Evolutionary conservation across 2,329 filamentous ascomycete genomes (phyloP).

Genomic region (Sporothrix inflata): DNA sequence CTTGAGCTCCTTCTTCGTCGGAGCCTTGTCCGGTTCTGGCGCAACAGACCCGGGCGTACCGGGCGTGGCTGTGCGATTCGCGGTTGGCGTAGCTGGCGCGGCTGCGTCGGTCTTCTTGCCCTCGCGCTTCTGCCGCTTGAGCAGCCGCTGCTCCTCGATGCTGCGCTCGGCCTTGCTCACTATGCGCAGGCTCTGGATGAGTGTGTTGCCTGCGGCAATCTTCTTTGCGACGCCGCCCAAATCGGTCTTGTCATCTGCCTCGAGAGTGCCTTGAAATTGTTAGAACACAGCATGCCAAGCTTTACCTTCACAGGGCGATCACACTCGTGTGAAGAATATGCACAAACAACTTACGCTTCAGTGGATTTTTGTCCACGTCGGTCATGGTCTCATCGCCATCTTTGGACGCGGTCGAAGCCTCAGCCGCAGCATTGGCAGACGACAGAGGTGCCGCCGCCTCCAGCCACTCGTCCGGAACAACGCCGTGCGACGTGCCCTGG

Average conservation of each 20-base stretch:
- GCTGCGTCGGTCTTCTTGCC: conserved; percentile 58
- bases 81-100: conserved; percentile 53
- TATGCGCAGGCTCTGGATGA: conserved; percentile 57
- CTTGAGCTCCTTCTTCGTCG: conserved; percentile 84
- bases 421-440: not conserved
- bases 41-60: conserved; percentile 66
- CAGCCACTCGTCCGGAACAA: conserved; percentile 74
- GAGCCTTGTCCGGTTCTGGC: conserved; percentile 67
- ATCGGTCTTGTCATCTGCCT: conserved; percentile 45
- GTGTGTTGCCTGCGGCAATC: conserved; percentile 53
- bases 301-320: too few relatives aligned
- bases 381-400: conserved; percentile 42
- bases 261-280: conserved; percentile 44
- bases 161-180: conserved; percentile 68
- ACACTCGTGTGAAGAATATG: conserved; percentile 15
- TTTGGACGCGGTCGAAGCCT: conserved; percentile 39
- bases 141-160: conserved; percentile 71
- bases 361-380: conserved; percentile 50
- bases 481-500: conserved; percentile 77
- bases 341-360: conserved; percentile 63
- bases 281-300: not conserved
- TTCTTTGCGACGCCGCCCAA: conserved; percentile 39
- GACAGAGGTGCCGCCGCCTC: conserved; percentile 64
- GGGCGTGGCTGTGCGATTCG: conserved; percentile 55
- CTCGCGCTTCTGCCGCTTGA: conserved; percentile 66